Percentiles rank a stretch among this genome's conserved stretches.
These are phyloP conservation scores for Pseudopediastrum boryanum DNA, from an alignment of 139 green algal genomes.

Conservation along the genomic window DNA sequence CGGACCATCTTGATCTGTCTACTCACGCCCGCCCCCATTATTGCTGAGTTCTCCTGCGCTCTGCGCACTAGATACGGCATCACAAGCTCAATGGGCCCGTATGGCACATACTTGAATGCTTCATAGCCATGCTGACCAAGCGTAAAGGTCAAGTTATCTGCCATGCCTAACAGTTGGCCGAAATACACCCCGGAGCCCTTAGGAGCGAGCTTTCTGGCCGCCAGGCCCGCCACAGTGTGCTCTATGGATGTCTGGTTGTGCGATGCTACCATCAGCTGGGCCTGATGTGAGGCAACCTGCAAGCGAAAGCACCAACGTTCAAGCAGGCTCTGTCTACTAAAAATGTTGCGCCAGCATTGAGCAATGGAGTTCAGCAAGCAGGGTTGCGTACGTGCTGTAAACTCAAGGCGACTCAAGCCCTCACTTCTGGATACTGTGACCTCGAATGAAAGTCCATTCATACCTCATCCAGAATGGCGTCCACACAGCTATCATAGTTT, in stretches of 20 bases:
- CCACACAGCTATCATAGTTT: slow-evolving; percentile 68
- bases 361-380: no score
- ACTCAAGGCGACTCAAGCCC: no score
- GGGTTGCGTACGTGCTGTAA: no score
- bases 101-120: slow-evolving; percentile 39
- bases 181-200: slow-evolving; percentile 74
- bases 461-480: slow-evolving; percentile 32
- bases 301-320: neutral
- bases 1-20: slow-evolving; percentile 51
- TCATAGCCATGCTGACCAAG: slow-evolving; percentile 37
- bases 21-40: slow-evolving; percentile 42
- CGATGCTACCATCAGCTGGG: slow-evolving; percentile 23
- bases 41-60: slow-evolving; percentile 36
- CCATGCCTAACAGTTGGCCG: slow-evolving; percentile 93
- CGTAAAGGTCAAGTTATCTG: slow-evolving; percentile 66
- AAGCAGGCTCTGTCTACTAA: neutral
- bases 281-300: slow-evolving; percentile 11
- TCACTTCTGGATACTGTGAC: no score
- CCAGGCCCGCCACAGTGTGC: slow-evolving; percentile 66
- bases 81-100: slow-evolving; percentile 21
- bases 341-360: no score
- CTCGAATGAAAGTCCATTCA: no score
- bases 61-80: slow-evolving; percentile 35
- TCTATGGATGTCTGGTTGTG: slow-evolving; percentile 82
- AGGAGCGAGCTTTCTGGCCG: slow-evolving; percentile 56